These are phyloP conservation scores for Colletotrichum sp. DNA, from an alignment of 2,329 filamentous ascomycete species.

Conservation along the genomic window DNA sequence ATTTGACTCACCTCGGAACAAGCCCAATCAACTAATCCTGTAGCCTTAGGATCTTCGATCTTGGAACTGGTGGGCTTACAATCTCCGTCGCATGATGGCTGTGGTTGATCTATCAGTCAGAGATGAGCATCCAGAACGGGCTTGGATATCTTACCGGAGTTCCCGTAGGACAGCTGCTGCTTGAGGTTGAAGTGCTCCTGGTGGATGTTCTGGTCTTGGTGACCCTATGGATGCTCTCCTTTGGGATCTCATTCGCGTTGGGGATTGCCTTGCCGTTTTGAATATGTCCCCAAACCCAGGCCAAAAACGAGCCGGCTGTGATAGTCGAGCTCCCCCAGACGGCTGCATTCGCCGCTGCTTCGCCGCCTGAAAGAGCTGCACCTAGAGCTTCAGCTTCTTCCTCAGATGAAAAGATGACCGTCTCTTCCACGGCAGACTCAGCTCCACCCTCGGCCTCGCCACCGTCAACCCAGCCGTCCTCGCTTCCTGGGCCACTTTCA, in stretches of 20 bases:
- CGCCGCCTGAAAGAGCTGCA: neutral
- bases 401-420: neutral
- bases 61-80: neutral
- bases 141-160: neutral
- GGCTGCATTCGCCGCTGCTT: neutral
- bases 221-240: neutral
- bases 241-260: neutral
- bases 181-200: neutral
- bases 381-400: neutral
- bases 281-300: neutral
- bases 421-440: neutral
- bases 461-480: neutral
- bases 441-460: neutral
- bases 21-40: neutral
- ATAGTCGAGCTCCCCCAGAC: neutral
- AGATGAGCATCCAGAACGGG: accelerated
- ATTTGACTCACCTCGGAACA: neutral
- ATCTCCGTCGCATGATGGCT: neutral
- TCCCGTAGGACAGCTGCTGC: neutral
- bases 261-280: neutral
- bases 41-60: accelerated
- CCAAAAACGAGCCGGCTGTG: neutral
- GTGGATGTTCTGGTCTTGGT: neutral
- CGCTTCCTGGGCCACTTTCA: neutral
- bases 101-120: neutral